Conservation (phyloP, 768 basidiomycete genomes). For the Mycena sanguinolenta region DNA sequence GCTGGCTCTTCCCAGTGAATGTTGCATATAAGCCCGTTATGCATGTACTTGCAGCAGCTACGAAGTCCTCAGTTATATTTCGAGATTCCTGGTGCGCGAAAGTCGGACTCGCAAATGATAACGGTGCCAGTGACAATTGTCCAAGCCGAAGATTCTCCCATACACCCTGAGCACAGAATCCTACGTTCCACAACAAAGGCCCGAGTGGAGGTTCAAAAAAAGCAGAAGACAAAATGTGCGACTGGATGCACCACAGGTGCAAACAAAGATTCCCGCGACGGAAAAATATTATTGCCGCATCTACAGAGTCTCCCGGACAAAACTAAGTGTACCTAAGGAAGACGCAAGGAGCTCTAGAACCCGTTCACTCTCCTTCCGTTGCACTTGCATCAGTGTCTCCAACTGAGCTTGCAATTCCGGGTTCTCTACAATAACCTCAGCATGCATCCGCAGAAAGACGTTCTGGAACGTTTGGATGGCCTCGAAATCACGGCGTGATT, state of each 20-base stretch:
- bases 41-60: slow-evolving; percentile 73
- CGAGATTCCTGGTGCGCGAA: slow-evolving; percentile 34
- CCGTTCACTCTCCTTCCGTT: slow-evolving; percentile 82
- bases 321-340: slow-evolving; percentile 81
- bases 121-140: slow-evolving; percentile 71
- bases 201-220: too few relatives aligned
- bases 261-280: too few relatives aligned
- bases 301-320: slow-evolving; percentile 78
- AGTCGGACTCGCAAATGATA: slow-evolving; percentile 87
- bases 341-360: slow-evolving; percentile 81
- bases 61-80: slow-evolving; percentile 44
- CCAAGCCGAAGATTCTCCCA: slow-evolving; percentile 29
- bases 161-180: background rate
- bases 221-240: too few relatives aligned
- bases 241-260: too few relatives aligned
- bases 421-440: slow-evolving; percentile 82
- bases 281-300: background rate
- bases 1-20: slow-evolving; percentile 60
- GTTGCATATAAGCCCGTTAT: slow-evolving; percentile 60
- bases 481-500: slow-evolving; percentile 91
- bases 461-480: slow-evolving; percentile 90
- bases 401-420: slow-evolving; percentile 72
- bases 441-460: slow-evolving; percentile 88
- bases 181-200: too few relatives aligned
- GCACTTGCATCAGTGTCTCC: slow-evolving; percentile 71